These are phyloP conservation scores for Leishmania guyanensis DNA, from an alignment of 208 protist species.

Conservation along the genomic window DNA sequence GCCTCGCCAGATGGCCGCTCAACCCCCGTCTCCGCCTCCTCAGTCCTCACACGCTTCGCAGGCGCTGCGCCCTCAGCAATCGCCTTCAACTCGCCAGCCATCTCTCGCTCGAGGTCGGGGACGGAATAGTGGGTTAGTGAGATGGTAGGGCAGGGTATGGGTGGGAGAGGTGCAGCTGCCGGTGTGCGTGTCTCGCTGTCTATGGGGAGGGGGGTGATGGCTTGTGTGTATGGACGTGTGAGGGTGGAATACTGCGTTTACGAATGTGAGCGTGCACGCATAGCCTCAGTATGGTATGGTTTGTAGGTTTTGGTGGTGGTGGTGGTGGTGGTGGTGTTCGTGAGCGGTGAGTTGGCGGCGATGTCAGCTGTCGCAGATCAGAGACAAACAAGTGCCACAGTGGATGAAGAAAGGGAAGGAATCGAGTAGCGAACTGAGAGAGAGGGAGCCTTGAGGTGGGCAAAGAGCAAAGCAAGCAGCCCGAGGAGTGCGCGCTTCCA, in stretches of 20 bases:
- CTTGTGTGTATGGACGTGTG: background rate
- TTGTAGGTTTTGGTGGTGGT: background rate
- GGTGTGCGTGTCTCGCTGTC: background rate
- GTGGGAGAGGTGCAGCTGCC: background rate
- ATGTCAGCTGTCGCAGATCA: background rate
- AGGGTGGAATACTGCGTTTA: background rate
- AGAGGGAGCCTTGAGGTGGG: background rate
- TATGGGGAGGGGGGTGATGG: background rate
- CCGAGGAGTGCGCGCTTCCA: background rate
- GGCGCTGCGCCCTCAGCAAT: background rate
- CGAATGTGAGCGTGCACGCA: background rate
- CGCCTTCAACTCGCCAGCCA: background rate
- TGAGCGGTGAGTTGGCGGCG: background rate
- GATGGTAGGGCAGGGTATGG: too few species aligned
- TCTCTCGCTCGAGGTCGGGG: background rate
- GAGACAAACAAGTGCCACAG: background rate
- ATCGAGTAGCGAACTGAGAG: background rate
- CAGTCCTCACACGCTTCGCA: background rate
- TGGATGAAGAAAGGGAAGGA: background rate
- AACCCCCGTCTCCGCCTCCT: background rate
- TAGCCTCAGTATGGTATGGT: background rate
- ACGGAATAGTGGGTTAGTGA: background rate
- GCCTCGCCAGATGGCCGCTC: background rate
- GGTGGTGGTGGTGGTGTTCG: background rate
- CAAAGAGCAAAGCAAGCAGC: background rate